Evolutionary conservation across 148 eudicot species (phyloP).

Genomic region (Pouteria glomerata): DNA sequence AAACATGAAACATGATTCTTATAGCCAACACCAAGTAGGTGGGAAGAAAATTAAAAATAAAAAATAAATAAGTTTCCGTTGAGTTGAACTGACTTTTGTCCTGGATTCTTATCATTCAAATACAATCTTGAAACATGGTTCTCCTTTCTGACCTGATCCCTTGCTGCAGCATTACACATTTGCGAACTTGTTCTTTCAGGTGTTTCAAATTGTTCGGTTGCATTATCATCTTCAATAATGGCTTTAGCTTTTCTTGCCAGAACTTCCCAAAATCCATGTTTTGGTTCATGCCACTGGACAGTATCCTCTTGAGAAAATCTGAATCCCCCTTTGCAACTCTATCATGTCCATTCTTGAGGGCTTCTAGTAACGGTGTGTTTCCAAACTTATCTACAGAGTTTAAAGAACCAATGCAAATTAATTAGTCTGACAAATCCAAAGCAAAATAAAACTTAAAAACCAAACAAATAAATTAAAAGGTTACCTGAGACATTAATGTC

Average conservation of each 20-base stretch:
- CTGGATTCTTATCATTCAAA: neutral
- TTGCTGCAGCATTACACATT: conserved; percentile 20
- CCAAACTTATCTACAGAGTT: conserved; percentile 60
- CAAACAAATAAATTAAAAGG: neutral
- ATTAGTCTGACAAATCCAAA: neutral
- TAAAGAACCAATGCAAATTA: neutral
- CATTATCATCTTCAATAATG: conserved; percentile 55
- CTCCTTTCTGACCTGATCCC: conserved; percentile 55
- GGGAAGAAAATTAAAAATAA: too few relatives aligned
- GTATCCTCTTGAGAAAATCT: conserved; percentile 50
- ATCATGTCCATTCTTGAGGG: conserved; percentile 74
- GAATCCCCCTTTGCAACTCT: conserved; percentile 58
- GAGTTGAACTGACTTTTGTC: too few relatives aligned
- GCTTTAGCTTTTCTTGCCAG: conserved; percentile 68
- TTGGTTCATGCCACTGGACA: conserved; percentile 54
- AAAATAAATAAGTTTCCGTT: too few relatives aligned
- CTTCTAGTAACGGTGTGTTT: conserved; percentile 75
- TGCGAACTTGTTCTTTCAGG: conserved; percentile 18
- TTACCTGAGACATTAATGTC: conserved; percentile 63
- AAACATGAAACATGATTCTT: too few relatives aligned
- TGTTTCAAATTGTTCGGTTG: conserved; percentile 21
- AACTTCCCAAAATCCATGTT: conserved; percentile 62
- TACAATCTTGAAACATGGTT: neutral
- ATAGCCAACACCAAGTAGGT: too few relatives aligned
- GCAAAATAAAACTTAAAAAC: neutral